These are phyloP conservation scores for Papilionanthe hybrid DNA, from an alignment of 116 monocot genomes.

Conservation along the genomic window DNA sequence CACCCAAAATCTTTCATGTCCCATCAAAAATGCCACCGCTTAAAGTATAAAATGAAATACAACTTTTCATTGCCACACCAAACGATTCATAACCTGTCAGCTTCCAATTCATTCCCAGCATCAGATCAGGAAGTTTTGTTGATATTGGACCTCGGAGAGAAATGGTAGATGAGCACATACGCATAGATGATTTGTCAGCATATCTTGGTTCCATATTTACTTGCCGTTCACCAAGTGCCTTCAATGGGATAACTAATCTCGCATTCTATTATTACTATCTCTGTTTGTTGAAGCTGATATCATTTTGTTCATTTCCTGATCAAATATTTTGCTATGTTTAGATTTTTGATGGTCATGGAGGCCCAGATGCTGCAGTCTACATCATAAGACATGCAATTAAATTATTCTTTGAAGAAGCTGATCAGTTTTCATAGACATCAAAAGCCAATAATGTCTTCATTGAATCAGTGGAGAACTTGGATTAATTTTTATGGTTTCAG, in stretches of 20 bases:
- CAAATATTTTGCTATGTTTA: conserved; percentile 9
- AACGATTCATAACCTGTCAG: conserved; percentile 12
- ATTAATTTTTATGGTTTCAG: no score
- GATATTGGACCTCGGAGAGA: conserved; percentile 58
- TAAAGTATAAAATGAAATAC: no score
- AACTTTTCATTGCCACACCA: conserved; percentile 28
- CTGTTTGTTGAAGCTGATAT: background rate
- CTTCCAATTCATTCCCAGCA: conserved; percentile 38
- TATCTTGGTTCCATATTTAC: conserved; percentile 17
- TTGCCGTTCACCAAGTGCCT: conserved; percentile 26
- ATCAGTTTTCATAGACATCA: conserved; percentile 50
- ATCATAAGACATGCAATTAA: conserved; percentile 44
- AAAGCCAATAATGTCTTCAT: conserved; percentile 31
- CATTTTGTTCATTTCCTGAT: conserved; percentile 2
- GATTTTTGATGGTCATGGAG: conserved; percentile 85
- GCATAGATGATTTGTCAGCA: conserved; percentile 45
- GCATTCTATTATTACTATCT: background rate
- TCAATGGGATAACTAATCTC: conserved; percentile 17
- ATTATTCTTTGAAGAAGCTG: conserved; percentile 59
- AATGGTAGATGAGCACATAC: conserved; percentile 80
- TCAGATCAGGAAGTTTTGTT: conserved; percentile 62
- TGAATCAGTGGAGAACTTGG: conserved; percentile 35
- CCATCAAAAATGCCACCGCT: no score
- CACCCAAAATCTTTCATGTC: no score
- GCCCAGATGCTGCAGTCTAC: conserved; percentile 65